Base-by-base conservation (phyloP, 108 stramenopile species). In the Chaetoceros muelleri region DNA sequence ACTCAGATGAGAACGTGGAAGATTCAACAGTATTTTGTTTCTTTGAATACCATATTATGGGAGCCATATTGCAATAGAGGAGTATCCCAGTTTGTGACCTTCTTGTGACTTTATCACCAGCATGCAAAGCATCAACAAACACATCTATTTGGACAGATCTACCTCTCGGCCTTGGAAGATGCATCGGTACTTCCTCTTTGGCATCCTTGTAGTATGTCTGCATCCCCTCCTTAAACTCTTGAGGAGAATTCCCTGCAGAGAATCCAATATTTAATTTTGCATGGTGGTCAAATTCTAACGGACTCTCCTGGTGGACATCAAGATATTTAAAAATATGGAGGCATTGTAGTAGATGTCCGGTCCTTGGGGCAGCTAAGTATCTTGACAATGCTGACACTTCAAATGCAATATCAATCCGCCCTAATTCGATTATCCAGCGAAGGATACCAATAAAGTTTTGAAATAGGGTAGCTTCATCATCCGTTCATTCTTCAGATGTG, bases 11-110 rank as follows among this genome's bases (percentile, higher is more conserved):
- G n/a, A n/a, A n/a, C n/a, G n/a, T n/a, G n/a, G n/a, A n/a, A 57
- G n/a, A n/a, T n/a, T n/a, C n/a, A n/a, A n/a, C n/a, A n/a, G n/a
- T n/a, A n/a, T n/a, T n/a, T n/a, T n/a, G n/a, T n/a, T n/a, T n/a
- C n/a, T n/a, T n/a, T n/a, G n/a, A n/a, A n/a, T n/a, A n/a, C n/a
- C n/a, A n/a, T 0, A 34, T 30, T 2, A 78, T 65, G 2, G 57
- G 65, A 24, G 76, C 40, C 40, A 56, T 62, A 20, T 70, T 65
- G 26, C 67, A 16, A 50, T 62, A 75, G 17, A 75, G 53, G 1
- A 75, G 19, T 30, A 70, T 28, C 1, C 73, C 73, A 8, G 69
- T 67, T 26, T 60, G 70, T 16, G 74, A 75, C 2, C 66, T 24
- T 1, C 69, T 40, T 30, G 74, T 75, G 3, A 67, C 54, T 1